A percentile compares a stretch with the other conserved stretches of the same genome.
phyloP scores from a whole-genome alignment of 805 yeast genomes.

The Lipomyces sp. region DNA sequence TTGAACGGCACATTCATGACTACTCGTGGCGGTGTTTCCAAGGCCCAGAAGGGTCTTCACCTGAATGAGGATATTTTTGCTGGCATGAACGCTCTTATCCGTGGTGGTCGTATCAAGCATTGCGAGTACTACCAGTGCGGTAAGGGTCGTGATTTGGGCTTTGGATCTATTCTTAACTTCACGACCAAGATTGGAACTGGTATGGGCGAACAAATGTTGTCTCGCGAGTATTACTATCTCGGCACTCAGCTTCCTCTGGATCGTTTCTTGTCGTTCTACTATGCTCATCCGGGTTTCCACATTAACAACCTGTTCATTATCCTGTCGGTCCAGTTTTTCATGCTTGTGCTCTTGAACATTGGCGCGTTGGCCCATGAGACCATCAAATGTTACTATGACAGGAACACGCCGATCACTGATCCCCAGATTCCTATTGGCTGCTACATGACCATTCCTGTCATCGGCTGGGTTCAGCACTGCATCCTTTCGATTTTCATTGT shows the following conservation, averaged over 20 bases:
- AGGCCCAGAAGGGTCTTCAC: conserved; percentile 91
- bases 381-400: conserved; percentile 62
- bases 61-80: conserved; percentile 94
- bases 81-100: conserved; percentile 81
- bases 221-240: conserved; percentile 85
- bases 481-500: conserved; percentile 88
- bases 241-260: conserved; percentile 90
- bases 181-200: conserved; percentile 97
- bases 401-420: conserved; percentile 68
- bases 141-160: conserved; percentile 93
- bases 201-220: conserved; percentile 94
- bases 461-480: conserved; percentile 85
- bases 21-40: conserved; percentile 92
- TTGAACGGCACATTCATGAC: conserved; percentile 87
- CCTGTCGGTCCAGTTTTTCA: conserved; percentile 80
- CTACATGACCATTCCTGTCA: conserved; percentile 77
- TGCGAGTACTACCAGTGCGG: conserved; percentile 97
- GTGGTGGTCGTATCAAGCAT: conserved; percentile 94
- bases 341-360: conserved; percentile 71
- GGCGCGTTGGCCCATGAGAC: conserved; percentile 77
- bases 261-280: conserved; percentile 84
- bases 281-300: conserved; percentile 97
- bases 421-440: conserved; percentile 77
- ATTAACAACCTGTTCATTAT: conserved; percentile 84
- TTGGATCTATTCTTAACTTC: conserved; percentile 85